Percentiles rank a stretch among this genome's conserved stretches.
These are phyloP conservation scores for Nitzschia putrida DNA, from an alignment of 108 stramenopile species.

Conservation along the genomic window DNA sequence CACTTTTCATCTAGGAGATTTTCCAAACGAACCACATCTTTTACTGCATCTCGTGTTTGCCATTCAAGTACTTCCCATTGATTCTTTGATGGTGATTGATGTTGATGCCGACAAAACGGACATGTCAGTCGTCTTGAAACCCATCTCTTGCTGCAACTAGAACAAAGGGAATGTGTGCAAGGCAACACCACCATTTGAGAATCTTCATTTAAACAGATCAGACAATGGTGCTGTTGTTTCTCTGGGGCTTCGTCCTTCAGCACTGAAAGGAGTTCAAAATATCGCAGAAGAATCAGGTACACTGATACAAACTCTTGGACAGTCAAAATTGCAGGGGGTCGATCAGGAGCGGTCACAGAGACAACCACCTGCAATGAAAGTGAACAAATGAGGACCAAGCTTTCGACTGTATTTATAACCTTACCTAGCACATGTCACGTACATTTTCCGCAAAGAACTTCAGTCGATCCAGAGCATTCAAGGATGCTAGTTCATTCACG, in stretches of 20 bases:
- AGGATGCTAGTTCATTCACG: background rate
- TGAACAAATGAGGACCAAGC: no score
- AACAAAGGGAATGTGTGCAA: slow-evolving; percentile 29
- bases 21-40: slow-evolving; percentile 7
- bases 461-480: slow-evolving; percentile 2
- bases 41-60: background rate
- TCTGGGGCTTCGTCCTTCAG: background rate
- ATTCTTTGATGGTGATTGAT: background rate
- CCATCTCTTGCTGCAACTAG: slow-evolving; percentile 27
- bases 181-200: slow-evolving; percentile 17
- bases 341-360: background rate
- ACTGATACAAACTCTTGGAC: background rate
- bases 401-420: no score
- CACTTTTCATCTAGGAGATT: background rate
- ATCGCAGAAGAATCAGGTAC: background rate
- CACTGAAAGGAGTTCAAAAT: background rate
- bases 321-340: slow-evolving; percentile 1
- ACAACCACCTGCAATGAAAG: background rate
- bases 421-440: no score
- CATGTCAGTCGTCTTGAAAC: slow-evolving; percentile 21
- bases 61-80: slow-evolving; percentile 13
- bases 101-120: slow-evolving; percentile 30
- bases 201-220: slow-evolving; percentile 19
- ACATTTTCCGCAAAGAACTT: slow-evolving; percentile 15
- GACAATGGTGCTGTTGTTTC: slow-evolving; percentile 4